A percentile compares a stretch with the other conserved stretches of the same genome.
These are phyloP conservation scores for Gomphus bonarii DNA, from an alignment of 1,284 basidiomycete genomes.

Conservation along the genomic window DNA sequence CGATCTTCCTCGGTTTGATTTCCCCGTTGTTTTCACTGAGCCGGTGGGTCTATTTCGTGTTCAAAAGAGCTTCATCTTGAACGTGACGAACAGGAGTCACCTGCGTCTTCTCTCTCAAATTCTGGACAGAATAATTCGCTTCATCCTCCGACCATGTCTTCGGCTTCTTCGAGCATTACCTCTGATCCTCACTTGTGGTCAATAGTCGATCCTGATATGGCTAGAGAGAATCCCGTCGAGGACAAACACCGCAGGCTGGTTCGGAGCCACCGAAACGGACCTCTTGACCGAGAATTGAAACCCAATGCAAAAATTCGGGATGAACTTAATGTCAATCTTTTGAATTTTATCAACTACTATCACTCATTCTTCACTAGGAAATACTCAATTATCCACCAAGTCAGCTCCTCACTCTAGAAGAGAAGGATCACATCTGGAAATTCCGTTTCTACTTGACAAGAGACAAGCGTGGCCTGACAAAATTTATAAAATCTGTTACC, in stretches of 20 bases:
- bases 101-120: slow-evolving; percentile 9
- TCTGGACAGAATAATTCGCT: slow-evolving; percentile 26
- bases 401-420: slow-evolving; percentile 76
- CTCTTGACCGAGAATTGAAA: slow-evolving; percentile 92
- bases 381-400: slow-evolving; percentile 91
- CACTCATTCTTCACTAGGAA: slow-evolving; percentile 38
- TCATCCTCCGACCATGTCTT: slow-evolving; percentile 31
- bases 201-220: slow-evolving; percentile 87
- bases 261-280: slow-evolving; percentile 89
- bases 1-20: slow-evolving; percentile 94
- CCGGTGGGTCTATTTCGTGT: slow-evolving; percentile 36
- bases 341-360: slow-evolving; percentile 1
- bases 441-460: slow-evolving; percentile 94
- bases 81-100: slow-evolving; percentile 11
- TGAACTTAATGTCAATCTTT: slow-evolving; percentile 72
- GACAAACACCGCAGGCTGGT: slow-evolving; percentile 93
- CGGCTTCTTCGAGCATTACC: slow-evolving; percentile 37
- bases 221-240: slow-evolving; percentile 90
- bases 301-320: slow-evolving; percentile 94
- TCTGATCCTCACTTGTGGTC: slow-evolving; percentile 72
- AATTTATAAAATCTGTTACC: slow-evolving; percentile 96
- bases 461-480: slow-evolving; percentile 87
- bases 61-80: slow-evolving; percentile 13
- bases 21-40: slow-evolving; percentile 95
- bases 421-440: slow-evolving; percentile 97